Conservation (phyloP, 257 asterid species). For the Scutellaria minor region DNA sequence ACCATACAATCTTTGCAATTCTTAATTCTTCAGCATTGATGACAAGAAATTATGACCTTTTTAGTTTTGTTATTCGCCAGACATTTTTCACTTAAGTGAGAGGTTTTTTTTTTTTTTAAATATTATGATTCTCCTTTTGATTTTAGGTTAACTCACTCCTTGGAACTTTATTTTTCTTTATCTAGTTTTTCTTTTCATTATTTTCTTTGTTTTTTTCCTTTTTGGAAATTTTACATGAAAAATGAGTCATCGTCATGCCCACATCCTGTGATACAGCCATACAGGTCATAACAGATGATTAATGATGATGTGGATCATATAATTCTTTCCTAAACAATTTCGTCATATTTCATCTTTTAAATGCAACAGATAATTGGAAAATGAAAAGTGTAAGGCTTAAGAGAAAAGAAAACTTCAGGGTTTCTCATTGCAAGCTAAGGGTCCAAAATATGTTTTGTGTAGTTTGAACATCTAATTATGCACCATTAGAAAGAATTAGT, state of each 20-base stretch:
- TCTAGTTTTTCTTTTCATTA: neutral
- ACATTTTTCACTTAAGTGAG: too few species aligned
- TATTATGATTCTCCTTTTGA: too few species aligned
- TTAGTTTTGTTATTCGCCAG: too few species aligned
- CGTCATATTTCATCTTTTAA: neutral
- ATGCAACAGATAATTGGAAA: neutral
- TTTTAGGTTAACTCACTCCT: too few species aligned
- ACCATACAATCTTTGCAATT: too few species aligned
- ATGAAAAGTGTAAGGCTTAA: neutral
- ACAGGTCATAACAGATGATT: slow-evolving; percentile 9
- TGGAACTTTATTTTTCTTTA: neutral
- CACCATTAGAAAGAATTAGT: neutral
- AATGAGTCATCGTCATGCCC: neutral
- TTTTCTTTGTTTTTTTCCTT: neutral
- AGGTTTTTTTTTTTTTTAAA: too few species aligned
- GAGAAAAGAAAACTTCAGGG: neutral
- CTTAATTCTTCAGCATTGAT: too few species aligned
- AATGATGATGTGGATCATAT: neutral
- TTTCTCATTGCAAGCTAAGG: neutral
- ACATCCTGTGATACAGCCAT: neutral
- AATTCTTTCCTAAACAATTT: neutral
- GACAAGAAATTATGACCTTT: too few species aligned
- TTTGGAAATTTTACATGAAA: neutral
- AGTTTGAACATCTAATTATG: neutral
- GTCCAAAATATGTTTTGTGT: neutral